Base-by-base conservation (phyloP, 1,284 basidiomycete species). In the Fereydounia khargensis region DNA sequence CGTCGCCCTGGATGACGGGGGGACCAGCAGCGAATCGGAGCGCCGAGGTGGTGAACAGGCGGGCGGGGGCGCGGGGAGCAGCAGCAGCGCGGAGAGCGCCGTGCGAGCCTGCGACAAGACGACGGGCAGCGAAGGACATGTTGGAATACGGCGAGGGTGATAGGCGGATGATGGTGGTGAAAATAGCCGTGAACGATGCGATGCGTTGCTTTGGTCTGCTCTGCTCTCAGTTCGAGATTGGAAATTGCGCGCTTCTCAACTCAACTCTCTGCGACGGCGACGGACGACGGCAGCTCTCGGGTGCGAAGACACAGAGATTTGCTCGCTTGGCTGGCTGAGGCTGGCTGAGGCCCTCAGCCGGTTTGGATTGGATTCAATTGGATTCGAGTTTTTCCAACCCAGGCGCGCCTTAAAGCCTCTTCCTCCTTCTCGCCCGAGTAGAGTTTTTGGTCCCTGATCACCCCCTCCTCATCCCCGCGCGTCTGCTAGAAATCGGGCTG, bases 1-100 rank as follows among this genome's bases (percentile, higher is more conserved):
- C 90, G 84, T 65, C 81, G 68, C 90, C 89, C 66, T 82, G 86
- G 61, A 90, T 79, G 57, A 84, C 79, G 47, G 88, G 86, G 43
- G 84, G 81, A 18, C 53, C 59, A 27, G 50, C 52, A 22, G 55
- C 49, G 49, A 62, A 56, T 22, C 60, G 62, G 35, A 61, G 47
- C 16, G 63, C 60, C 16, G 70, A 62, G 39, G 57, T 52, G 28
- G 57, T 51, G 31, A 70, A 53, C 17, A 57, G 50, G 27, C 69
- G 65, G 34, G 57, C 30, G 11, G 55, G 54, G 17, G 53, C 38
- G 44, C 54, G 51, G 25, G 62, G 53, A 27, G 52, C 48, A 23
- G 62, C 54, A 32, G 52, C 46, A 3, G 41, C 22, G 38, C 62
- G 57, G 38, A 60, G 47, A 39, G 54, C 53, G 32, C 47, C 53